A percentile compares a stretch with the other conserved stretches of the same genome.
Conservation (phyloP, 352 stramenopile species). For the Phytophthora crassamura region DNA sequence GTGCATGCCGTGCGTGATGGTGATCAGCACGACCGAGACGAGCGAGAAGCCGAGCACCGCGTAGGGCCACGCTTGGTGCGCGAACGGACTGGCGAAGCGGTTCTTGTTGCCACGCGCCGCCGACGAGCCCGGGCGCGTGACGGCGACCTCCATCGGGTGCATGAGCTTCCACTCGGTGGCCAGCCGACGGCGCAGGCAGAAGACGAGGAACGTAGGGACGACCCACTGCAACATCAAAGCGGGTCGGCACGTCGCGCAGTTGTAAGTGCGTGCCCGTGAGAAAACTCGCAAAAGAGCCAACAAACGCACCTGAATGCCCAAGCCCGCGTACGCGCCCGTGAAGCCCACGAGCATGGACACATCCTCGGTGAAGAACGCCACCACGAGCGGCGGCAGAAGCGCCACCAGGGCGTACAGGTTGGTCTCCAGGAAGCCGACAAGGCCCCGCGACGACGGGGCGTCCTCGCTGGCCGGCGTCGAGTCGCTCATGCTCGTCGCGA, state of each 20-base stretch:
- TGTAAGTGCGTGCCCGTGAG: constrained; percentile 39
- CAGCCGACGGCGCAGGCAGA: constrained; percentile 69
- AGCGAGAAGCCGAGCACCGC: constrained; percentile 67
- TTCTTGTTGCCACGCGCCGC: constrained; percentile 49
- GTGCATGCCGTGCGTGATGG: constrained; percentile 63
- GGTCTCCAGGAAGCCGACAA: constrained; percentile 53
- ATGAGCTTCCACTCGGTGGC: constrained; percentile 46
- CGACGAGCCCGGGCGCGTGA: constrained; percentile 25
- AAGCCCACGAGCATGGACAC: constrained; percentile 90
- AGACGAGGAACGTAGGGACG: constrained; percentile 81
- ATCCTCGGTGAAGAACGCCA: constrained; percentile 90
- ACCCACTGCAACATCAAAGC: constrained; percentile 68
- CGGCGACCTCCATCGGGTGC: constrained; percentile 40
- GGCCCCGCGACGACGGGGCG: constrained; percentile 25
- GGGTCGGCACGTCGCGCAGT: constrained; percentile 34
- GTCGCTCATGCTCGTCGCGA: constrained; percentile 57
- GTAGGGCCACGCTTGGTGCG: constrained; percentile 70
- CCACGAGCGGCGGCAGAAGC: constrained; percentile 77
- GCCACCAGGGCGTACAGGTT: constrained; percentile 78
- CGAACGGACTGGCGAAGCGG: constrained; percentile 81
- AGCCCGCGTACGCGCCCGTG: constrained; percentile 83
- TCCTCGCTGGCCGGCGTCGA: constrained; percentile 28
- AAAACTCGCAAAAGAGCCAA: constrained; percentile 31
- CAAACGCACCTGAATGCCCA: constrained; percentile 81
- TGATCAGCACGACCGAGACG: constrained; percentile 75